Evolutionary conservation across 164 flowering plant species (phyloP).

Genomic region (Litsea cubeba): DNA sequence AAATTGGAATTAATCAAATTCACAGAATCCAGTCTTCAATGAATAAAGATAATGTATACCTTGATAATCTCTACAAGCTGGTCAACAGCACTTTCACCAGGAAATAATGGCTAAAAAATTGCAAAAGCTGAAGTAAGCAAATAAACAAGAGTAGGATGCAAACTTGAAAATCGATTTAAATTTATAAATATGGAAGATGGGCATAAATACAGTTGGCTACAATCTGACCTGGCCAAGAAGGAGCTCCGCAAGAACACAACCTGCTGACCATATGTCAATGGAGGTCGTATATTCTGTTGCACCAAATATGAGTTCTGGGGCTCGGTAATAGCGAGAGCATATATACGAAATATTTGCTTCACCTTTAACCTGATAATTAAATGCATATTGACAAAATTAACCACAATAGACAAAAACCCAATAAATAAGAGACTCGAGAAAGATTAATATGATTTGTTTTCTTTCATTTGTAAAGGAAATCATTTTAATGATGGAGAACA

Average conservation of each 20-base stretch:
- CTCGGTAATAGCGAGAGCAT: conserved; percentile 88
- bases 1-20: not conserved
- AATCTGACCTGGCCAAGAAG: conserved; percentile 80
- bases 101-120: conserved; percentile 70
- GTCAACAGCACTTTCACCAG: conserved; percentile 94
- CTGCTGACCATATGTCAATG: conserved; percentile 98
- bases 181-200: not conserved
- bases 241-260: conserved; percentile 93
- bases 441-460: not conserved
- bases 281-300: conserved; percentile 91
- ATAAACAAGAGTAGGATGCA: not conserved
- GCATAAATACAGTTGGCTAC: not conserved
- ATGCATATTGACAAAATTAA: too few species aligned
- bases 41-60: conserved; percentile 36
- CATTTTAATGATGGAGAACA: too few species aligned
- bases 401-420: not conserved
- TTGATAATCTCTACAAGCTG: conserved; percentile 96
- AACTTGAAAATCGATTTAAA: not conserved
- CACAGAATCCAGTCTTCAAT: not conserved
- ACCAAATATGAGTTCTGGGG: conserved; percentile 35
- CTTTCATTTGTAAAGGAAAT: too few species aligned
- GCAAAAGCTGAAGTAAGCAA: conserved; percentile 5
- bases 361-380: conserved; percentile 58
- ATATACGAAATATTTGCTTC: conserved; percentile 94
- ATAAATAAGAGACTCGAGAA: not conserved